phyloP scores from a whole-genome alignment of 306 rosid species.

The Citrullus colocynthis region DNA sequence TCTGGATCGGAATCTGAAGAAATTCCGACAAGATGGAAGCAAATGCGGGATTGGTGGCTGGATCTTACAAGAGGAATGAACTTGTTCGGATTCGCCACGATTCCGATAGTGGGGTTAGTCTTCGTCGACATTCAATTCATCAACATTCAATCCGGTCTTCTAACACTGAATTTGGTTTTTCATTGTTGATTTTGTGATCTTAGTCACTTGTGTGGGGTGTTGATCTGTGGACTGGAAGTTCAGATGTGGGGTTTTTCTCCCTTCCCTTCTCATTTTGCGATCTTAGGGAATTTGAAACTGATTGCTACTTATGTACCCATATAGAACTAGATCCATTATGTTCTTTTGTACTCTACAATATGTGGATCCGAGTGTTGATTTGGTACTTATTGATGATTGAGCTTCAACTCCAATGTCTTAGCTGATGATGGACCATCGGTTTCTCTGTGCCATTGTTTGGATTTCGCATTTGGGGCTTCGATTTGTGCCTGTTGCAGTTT shows the following conservation, averaged over 20 bases:
- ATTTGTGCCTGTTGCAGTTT: neutral
- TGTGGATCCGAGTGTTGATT: conserved; percentile 16
- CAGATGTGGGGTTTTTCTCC: neutral
- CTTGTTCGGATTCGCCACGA: conserved; percentile 90
- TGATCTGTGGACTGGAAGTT: neutral
- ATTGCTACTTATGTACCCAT: neutral
- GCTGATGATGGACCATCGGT: neutral
- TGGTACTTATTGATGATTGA: conserved; percentile 3
- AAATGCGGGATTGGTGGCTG: conserved; percentile 84
- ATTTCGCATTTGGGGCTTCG: neutral
- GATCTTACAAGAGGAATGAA: conserved; percentile 88
- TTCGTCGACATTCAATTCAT: neutral
- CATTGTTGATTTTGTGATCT: neutral
- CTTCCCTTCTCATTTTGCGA: neutral
- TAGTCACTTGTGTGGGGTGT: neutral
- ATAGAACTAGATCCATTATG: neutral
- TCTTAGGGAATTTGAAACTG: neutral
- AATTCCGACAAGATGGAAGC: conserved; percentile 53
- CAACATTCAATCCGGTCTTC: neutral
- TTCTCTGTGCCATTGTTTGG: neutral
- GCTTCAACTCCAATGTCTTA: conserved; percentile 11
- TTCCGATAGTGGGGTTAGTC: conserved; percentile 78
- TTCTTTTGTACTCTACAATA: neutral
- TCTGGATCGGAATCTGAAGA: conserved; percentile 4
- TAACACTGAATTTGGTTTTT: neutral